Evolutionary conservation across 75 land plant genomes (phyloP).

Genomic region (Cryptomeria japonica): DNA sequence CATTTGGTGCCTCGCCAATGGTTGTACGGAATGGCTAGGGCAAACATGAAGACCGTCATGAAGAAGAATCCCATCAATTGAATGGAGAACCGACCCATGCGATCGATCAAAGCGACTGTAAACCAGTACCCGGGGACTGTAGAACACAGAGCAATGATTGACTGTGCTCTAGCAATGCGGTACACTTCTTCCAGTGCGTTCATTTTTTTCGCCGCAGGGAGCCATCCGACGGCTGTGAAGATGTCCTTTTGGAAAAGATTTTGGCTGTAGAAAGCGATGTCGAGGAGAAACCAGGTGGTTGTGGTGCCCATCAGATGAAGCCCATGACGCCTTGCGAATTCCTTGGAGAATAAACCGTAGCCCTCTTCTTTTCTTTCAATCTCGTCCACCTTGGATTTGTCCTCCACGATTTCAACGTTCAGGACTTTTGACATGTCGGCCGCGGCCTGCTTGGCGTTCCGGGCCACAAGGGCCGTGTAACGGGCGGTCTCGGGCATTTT

Average conservation of each 20-base stretch:
- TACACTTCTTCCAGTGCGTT: constrained; percentile 41
- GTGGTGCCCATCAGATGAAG: constrained; percentile 64
- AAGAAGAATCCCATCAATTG: constrained; percentile 68
- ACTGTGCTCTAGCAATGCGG: constrained; percentile 39
- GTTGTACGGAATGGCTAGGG: constrained; percentile 56
- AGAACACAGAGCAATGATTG: constrained; percentile 49
- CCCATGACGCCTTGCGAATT: constrained; percentile 53
- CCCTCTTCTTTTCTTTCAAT: not conserved
- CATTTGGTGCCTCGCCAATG: constrained; percentile 23
- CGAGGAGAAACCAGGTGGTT: constrained; percentile 63
- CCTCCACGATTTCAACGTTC: constrained; percentile 40
- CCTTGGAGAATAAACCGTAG: constrained; percentile 36
- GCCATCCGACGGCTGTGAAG: constrained; percentile 42
- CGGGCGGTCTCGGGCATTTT: constrained; percentile 61
- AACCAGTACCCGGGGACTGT: constrained; percentile 78
- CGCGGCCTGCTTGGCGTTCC: constrained; percentile 43
- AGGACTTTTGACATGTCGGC: constrained; percentile 46
- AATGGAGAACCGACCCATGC: constrained; percentile 49
- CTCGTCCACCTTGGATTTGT: constrained; percentile 21
- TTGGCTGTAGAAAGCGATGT: constrained; percentile 51
- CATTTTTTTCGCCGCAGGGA: constrained; percentile 32
- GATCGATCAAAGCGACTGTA: constrained; percentile 57
- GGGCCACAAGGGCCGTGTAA: constrained; percentile 45
- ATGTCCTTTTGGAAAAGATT: constrained; percentile 51
- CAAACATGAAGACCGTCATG: constrained; percentile 81